A percentile compares a stretch with the other conserved stretches of the same genome.
These are phyloP conservation scores for Casuarina cunninghamiana DNA, from an alignment of 306 rosid genomes.

Conservation along the genomic window DNA sequence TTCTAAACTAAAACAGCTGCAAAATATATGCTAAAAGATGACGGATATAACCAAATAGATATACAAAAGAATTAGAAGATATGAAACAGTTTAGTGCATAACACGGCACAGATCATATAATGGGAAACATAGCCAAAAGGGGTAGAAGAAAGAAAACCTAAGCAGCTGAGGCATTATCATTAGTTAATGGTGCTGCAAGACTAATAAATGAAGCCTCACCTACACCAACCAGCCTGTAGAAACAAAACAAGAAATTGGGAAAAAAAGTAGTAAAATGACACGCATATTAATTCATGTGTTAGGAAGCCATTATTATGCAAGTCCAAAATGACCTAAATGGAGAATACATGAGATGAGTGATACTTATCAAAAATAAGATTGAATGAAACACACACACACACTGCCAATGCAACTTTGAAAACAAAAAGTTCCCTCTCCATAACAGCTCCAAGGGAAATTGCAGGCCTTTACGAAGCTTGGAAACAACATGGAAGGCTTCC, in stretches of 20 bases:
- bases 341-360: background rate
- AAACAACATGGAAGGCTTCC: slow-evolving; percentile 68
- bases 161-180: slow-evolving; percentile 76
- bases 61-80: background rate
- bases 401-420: slow-evolving; percentile 52
- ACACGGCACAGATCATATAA: slow-evolving; percentile 14
- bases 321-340: slow-evolving; percentile 10
- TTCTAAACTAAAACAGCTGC: background rate
- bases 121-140: slow-evolving; percentile 2
- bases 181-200: slow-evolving; percentile 93
- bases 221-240: slow-evolving; percentile 75
- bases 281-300: slow-evolving; percentile 7
- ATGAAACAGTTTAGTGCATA: slow-evolving; percentile 7
- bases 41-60: background rate
- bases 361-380: background rate
- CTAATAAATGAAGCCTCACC: slow-evolving; percentile 94
- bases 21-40: background rate
- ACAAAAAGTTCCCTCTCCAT: slow-evolving; percentile 59
- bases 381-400: background rate
- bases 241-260: slow-evolving; percentile 15
- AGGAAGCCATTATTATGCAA: slow-evolving; percentile 3
- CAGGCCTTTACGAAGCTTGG: slow-evolving; percentile 77
- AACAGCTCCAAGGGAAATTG: slow-evolving; percentile 73
- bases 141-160: slow-evolving; percentile 47
- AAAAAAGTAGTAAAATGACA: background rate